phyloP scores from a whole-genome alignment of 1,284 basidiomycete genomes.

The Dichomitus squalens region DNA sequence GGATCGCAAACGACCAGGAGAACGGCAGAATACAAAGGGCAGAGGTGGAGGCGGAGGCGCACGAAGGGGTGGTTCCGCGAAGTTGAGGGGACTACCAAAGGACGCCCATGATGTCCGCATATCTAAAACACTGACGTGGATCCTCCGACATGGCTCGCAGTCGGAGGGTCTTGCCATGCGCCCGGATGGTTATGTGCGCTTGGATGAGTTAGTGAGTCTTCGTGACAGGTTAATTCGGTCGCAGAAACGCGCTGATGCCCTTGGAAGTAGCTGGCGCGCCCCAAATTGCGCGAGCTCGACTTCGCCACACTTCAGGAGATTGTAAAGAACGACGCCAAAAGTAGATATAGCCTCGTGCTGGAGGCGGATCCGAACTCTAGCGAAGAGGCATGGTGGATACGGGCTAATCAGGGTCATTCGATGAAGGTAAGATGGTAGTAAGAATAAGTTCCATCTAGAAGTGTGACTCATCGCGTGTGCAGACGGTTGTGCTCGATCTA shows the following conservation, averaged over 20 bases:
- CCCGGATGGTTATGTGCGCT: conserved; percentile 77
- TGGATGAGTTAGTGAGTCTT: conserved; percentile 70
- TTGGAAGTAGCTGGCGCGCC: conserved; percentile 30
- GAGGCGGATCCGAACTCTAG: conserved; percentile 49
- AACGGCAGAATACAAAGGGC: conserved; percentile 3
- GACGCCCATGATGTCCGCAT: conserved; percentile 55
- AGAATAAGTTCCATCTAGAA: neutral
- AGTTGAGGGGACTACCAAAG: conserved; percentile 49
- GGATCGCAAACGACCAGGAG: conserved; percentile 11
- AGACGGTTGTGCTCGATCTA: conserved; percentile 72
- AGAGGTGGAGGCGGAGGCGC: conserved; percentile 3
- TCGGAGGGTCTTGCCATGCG: conserved; percentile 77
- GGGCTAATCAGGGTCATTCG: conserved; percentile 95
- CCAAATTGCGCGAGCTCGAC: conserved; percentile 39
- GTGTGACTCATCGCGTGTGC: neutral
- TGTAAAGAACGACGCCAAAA: conserved; percentile 77
- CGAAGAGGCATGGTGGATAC: conserved; percentile 75
- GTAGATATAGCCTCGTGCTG: conserved; percentile 71
- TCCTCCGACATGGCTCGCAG: conserved; percentile 83
- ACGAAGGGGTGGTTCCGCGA: conserved; percentile 29
- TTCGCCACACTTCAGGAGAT: conserved; percentile 67
- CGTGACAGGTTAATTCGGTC: neutral
- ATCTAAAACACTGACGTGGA: conserved; percentile 83
- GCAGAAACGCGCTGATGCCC: neutral
- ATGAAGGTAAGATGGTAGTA: conserved; percentile 55